Percentiles rank a stretch among this genome's conserved stretches.
These are phyloP conservation scores for Alternaria atra DNA, from an alignment of 2,329 filamentous ascomycete species.

Conservation along the genomic window DNA sequence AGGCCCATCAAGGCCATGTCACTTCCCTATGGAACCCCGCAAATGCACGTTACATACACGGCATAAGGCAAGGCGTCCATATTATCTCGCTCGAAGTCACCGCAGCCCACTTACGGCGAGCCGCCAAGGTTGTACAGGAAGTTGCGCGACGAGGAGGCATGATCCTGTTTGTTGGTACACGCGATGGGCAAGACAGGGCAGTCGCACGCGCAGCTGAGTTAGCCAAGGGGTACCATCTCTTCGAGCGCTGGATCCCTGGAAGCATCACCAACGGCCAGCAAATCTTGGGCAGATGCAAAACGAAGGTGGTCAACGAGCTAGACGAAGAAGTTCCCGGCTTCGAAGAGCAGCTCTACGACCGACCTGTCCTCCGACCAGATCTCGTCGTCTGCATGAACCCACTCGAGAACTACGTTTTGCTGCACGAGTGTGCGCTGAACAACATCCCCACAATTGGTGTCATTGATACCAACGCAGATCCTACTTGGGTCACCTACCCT, in stretches of 20 bases:
- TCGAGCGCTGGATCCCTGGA: slow-evolving; percentile 91
- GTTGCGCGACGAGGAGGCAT: slow-evolving; percentile 83
- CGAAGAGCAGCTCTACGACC: slow-evolving; percentile 69
- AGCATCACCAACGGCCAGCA: slow-evolving; percentile 92
- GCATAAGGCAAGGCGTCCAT: slow-evolving; percentile 85
- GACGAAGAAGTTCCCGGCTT: slow-evolving; percentile 73
- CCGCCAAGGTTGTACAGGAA: slow-evolving; percentile 89
- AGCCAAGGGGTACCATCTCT: slow-evolving; percentile 83
- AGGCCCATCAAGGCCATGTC: slow-evolving; percentile 77
- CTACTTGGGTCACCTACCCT: slow-evolving; percentile 93
- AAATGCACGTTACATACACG: slow-evolving; percentile 94
- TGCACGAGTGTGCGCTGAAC: slow-evolving; percentile 89
- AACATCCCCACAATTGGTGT: slow-evolving; percentile 94
- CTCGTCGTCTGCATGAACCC: slow-evolving; percentile 93
- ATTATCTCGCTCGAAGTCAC: slow-evolving; percentile 93
- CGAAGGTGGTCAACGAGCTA: slow-evolving; percentile 79
- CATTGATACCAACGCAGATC: slow-evolving; percentile 91
- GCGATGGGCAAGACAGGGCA: slow-evolving; percentile 79
- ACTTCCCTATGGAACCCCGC: slow-evolving; percentile 93
- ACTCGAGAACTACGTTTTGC: slow-evolving; percentile 85
- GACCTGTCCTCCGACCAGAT: slow-evolving; percentile 80
- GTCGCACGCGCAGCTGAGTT: slow-evolving; percentile 84
- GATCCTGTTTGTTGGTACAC: slow-evolving; percentile 89
- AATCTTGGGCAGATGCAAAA: slow-evolving; percentile 75
- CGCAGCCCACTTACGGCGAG: slow-evolving; percentile 87